Evolutionary conservation across 768 basidiomycete genomes (phyloP), one percentile per base, ranked within the genome.

Genomic region (Tricholoma furcatifolium): DNA sequence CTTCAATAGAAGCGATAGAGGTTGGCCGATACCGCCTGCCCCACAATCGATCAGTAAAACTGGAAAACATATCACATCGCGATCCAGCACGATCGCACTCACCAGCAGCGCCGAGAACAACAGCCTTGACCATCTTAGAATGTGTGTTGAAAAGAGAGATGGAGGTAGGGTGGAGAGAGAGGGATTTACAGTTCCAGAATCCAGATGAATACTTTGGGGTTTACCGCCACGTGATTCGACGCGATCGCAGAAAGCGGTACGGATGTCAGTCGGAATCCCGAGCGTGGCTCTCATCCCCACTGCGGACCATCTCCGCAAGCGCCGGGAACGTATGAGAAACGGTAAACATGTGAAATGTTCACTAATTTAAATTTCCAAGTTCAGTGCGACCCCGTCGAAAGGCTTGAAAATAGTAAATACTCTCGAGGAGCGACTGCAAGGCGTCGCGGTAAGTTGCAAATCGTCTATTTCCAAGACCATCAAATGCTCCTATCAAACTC

Each of bases 71-170:
- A 43, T 24, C 50, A 35, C n/a, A 20, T 35, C 21, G 47, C n/a
- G 43, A 65, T 46, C 44, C n/a, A 50, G 6, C 49, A 23, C 35
- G 47, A 51, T 46, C 30, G 34, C 27, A 58, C 73, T 49, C 62
- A 91, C 92, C 93, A 70, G 91, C 88, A 75, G 95, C 95, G 70
- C 95, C 95, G 68, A 98, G 94, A 60, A 98, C 93, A 67, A 92
- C 93, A 77, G 84, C 92, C 73, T 95, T 93, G 54, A 80, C 75
- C 77, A 79, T 79, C 60, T 54, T 69, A 43, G 36, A 24, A 40
- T 15, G 44, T 50, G 50, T 50, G 21, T 43, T n/a, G 43, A 21
- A 23, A 40, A 31, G 36, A 43, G 43, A 44, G 44, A 51, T 56
- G 53, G 30, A 34, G 50, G 44, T 48, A n/a, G 46, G 43, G 44